Base-by-base conservation (phyloP, 2,329 filamentous ascomycete species). In the Apiospora koreana region DNA sequence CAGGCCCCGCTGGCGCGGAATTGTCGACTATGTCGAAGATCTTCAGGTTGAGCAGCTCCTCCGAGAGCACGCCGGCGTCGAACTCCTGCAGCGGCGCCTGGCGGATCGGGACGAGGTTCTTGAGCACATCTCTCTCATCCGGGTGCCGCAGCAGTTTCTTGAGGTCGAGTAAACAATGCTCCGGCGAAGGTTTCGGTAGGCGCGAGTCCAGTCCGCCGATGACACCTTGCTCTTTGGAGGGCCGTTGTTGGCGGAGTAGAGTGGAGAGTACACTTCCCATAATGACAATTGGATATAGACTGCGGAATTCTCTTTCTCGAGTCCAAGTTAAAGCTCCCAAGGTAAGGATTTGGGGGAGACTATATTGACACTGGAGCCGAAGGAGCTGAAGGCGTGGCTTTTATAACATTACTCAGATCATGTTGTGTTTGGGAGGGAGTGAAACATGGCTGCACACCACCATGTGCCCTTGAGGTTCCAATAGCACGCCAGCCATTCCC, bases 51-150 rank as follows among this genome's bases (percentile, higher is more conserved):
- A 81, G 62, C 18, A 81, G 71, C 71, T 80, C 78, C 42, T 74
- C 76, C 70, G 79, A 77, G 65, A 81, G 77, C 25, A 81, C 76
- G 2, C 79, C 80, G 0, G 79, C 78, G 46, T 81, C 79, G 41
- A 80, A 79, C 2, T 79, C 80, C 0, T 72, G 62, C n/a, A 80
- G 73, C 2, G 77, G 72, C 7, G 76, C 74, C 65, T 81, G 75
- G 5, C 69, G 58, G 62, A 81, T 75, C 8, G 43, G 35, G 18
- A 70, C 48, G 23, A 70, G 23, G 2, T 16, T 46, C 14, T 65
- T 68, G 10, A 70, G 58, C 28, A 41, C 43, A 35, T 65, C 38
- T 14, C 23, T 31, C 42, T 70, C 69, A 14, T 70, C 65, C 14
- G 69, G 69, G 6, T 70, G 69, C 41, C 35, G 21, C n/a, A 70